Evolutionary conservation across 257 asterid genomes (phyloP), one percentile per base, ranked within the genome.

Genomic region (Solanum ossicruentum): DNA sequence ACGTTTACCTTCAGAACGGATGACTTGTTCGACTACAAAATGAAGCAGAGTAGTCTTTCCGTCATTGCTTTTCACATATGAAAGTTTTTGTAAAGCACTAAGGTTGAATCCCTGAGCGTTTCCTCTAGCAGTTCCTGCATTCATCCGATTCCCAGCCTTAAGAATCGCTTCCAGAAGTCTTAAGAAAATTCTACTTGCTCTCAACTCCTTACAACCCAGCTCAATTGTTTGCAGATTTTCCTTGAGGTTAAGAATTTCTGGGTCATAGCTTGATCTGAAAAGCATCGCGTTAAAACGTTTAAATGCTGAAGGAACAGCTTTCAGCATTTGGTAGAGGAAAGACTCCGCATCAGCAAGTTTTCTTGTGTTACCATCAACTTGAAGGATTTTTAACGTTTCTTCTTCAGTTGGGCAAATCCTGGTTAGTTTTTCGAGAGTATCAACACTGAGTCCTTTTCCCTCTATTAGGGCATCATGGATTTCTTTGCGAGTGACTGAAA

Each of bases 131-230:
- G 98, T 95, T 73, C 99, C 99, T 23, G 94, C 97, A 77, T 95
- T 95, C 97, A 95, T 86, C 85, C 90, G 84, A 70, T 95, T 95
- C 6, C 99, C 99, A 56, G 99, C 97, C 84, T 91, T 95, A 28
- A 95, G 97, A 83, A 94, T 92, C 45, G 98, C 99, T 88, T 95
- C 98, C 36, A 95, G 89, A 20, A 95, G 95, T 82, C 93, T 93
- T 18, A 89, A 88, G 89, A 95, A 94, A 81, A 93, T 61, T 23
- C 97, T 95, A 0, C 92, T 87, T 67, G 79, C 89, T 36, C 95
- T 86, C 67, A 95, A 67, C 61, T 95, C 98, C 83, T 88, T 94
- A 73, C 97, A 95, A n/a, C 89, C 94, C 73, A 90, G 79, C 65
- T 95, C 99, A 63, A 93, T 89, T 1, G 89, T 88, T 83, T 92